These are phyloP conservation scores for Scutellaria baicalensis DNA, from an alignment of 257 asterid genomes.

Conservation along the genomic window DNA sequence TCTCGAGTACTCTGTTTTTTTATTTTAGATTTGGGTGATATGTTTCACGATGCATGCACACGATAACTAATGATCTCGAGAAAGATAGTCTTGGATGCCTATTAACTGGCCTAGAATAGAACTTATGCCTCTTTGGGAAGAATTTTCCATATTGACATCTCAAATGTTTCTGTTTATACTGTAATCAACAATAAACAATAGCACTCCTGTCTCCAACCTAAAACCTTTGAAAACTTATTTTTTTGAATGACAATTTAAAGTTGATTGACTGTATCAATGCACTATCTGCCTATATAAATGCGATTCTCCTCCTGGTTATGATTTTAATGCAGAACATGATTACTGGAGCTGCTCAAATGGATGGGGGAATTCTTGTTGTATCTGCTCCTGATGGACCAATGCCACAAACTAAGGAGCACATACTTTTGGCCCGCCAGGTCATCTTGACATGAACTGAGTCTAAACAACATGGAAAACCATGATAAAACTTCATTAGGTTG, in stretches of 20 bases:
- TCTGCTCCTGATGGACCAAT: slow-evolving; percentile 98
- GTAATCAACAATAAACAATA: no score
- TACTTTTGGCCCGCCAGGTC: slow-evolving; percentile 92
- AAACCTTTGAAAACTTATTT: no score
- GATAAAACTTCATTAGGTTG: not conserved
- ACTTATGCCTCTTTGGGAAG: not conserved
- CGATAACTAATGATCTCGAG: no score
- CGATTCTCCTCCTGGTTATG: not conserved
- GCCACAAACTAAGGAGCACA: slow-evolving; percentile 98
- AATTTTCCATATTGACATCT: not conserved
- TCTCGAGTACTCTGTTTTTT: not conserved
- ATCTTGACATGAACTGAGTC: slow-evolving; percentile 4
- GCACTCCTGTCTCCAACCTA: no score
- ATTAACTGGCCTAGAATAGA: not conserved
- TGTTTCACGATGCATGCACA: not conserved
- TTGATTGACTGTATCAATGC: no score
- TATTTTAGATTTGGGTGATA: not conserved
- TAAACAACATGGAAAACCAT: not conserved
- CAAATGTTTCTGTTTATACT: not conserved
- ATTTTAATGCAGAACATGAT: slow-evolving; percentile 70
- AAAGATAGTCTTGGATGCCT: not conserved
- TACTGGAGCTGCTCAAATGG: slow-evolving; percentile 99
- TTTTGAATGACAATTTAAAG: no score
- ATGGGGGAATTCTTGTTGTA: slow-evolving; percentile 91
- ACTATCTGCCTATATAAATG: no score